Base-by-base conservation (phyloP, 306 rosid genomes). In the Sindora glabra region DNA sequence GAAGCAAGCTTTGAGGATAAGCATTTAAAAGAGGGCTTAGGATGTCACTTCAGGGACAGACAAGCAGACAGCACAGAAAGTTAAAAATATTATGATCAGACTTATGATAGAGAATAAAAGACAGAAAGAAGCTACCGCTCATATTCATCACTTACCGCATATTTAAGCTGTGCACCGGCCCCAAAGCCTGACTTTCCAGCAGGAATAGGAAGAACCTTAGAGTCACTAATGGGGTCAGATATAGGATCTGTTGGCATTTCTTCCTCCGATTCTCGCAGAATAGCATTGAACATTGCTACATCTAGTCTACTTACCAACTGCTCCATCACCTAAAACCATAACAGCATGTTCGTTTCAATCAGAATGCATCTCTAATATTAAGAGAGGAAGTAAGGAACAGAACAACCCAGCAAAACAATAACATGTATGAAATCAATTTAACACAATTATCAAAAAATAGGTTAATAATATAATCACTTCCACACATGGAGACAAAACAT, bases 171-270 rank as follows among this genome's bases (percentile, higher is more conserved):
- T 9, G 74, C 97, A 61, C 97, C 97, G 46, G 97, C 87, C 36
- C 92, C 95, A 54, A 89, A 86, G 76, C 95, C 78, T 36, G 91
- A 86, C 64, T 84, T 86, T 61, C 97, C 97, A 10, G 89, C 81
- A n/a, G 89, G 86, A 73, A 89, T 72, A 22, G 97, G 97, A 40
- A 89, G 91, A 79, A 89, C 97, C 73, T 74, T 89, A 9, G 92
- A 50, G 60, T 89, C 97, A 75, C 89, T 89, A 52, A 86, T 89
- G 48, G 97, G 95, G 54, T 89, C 97, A 61, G 95, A 89, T 50
- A 89, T 77, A 38, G 97, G 97, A 81, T 89, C 97, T 8, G 90
- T 89, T 9, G 97, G 97, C 91, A 89, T 89, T 74, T 83, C 97
- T 33, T 89, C 97, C 2, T 65, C 85, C n/a, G 89, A 75, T 75